Percentiles rank a stretch among this genome's conserved stretches.
Evolutionary conservation across 495 filamentous ascomycete genomes (phyloP).

Genomic region (Neurospora tetrasperma): DNA sequence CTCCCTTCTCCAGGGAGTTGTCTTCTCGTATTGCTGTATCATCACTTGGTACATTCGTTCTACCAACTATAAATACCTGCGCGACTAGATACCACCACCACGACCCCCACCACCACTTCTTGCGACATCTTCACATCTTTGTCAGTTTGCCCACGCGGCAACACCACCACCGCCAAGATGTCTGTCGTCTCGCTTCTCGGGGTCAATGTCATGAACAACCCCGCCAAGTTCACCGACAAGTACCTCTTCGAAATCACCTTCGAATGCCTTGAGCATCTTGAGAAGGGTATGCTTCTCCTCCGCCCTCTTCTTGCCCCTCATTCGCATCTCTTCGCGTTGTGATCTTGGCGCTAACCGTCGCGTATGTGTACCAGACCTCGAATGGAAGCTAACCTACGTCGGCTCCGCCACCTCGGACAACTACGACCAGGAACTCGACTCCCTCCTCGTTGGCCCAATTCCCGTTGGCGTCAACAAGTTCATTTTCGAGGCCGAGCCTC

Average conservation of each 20-base stretch:
- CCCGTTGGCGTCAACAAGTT: slow-evolving; percentile 98
- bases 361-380: slow-evolving; percentile 55
- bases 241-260: slow-evolving; percentile 99
- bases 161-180: slow-evolving; percentile 48
- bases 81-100: neutral
- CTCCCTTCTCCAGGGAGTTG: neutral
- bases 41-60: neutral
- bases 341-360: slow-evolving; percentile 1
- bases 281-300: slow-evolving; percentile 58
- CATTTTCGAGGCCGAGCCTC: slow-evolving; percentile 90
- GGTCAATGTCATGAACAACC: slow-evolving; percentile 93
- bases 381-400: slow-evolving; percentile 99
- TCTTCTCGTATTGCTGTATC: neutral
- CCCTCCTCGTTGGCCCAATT: slow-evolving; percentile 89
- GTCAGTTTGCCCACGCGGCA: neutral
- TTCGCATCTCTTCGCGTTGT: neutral
- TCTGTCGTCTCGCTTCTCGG: slow-evolving; percentile 92
- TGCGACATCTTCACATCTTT: neutral
- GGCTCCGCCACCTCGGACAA: slow-evolving; percentile 96
- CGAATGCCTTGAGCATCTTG: slow-evolving; percentile 82
- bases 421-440: slow-evolving; percentile 96
- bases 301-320: neutral
- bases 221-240: slow-evolving; percentile 74
- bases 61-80: neutral
- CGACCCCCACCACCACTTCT: neutral